Evolutionary conservation across 306 rosid species (phyloP).

Genomic region (Delonix regia): DNA sequence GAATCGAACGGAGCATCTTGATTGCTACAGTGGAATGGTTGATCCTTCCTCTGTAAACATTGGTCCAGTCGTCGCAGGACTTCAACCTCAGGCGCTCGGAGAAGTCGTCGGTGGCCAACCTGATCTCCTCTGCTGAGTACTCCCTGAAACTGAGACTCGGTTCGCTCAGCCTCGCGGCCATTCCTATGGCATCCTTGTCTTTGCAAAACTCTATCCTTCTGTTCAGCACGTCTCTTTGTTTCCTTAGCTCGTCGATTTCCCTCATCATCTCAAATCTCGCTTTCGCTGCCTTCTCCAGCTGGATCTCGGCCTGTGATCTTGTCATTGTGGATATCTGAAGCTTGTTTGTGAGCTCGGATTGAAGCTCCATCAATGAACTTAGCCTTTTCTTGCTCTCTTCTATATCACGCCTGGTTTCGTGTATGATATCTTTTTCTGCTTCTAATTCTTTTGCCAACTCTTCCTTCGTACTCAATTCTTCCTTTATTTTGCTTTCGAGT

Average conservation of each 20-base stretch:
- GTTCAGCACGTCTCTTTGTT: constrained; percentile 65
- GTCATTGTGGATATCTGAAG: constrained; percentile 44
- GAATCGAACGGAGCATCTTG: constrained; percentile 46
- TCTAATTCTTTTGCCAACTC: constrained; percentile 48
- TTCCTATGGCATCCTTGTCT: constrained; percentile 75
- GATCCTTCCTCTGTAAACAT: constrained; percentile 63
- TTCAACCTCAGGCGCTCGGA: constrained; percentile 60
- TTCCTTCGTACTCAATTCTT: constrained; percentile 43
- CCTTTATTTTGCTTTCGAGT: constrained; percentile 49
- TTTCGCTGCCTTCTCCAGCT: constrained; percentile 44
- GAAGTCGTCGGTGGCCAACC: constrained; percentile 65
- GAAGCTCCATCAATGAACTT: constrained; percentile 49
- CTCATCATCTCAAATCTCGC: constrained; percentile 52
- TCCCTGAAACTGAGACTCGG: constrained; percentile 49
- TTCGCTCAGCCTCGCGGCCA: constrained; percentile 45
- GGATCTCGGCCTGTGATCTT: constrained; percentile 46
- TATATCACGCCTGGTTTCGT: constrained; percentile 44
- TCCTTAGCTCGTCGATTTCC: constrained; percentile 58
- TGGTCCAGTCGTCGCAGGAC: constrained; percentile 41
- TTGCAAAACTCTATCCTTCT: constrained; percentile 76
- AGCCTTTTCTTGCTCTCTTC: constrained; percentile 62
- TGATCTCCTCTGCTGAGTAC: constrained; percentile 62
- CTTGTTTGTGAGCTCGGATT: constrained; percentile 58
- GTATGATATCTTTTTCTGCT: constrained; percentile 43
- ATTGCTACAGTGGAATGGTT: constrained; percentile 62